Percentiles rank a stretch among this genome's conserved stretches.
Evolutionary conservation across 371 early-diverging fungal species (phyloP).

Genomic region (Actinomortierella wolfii): DNA sequence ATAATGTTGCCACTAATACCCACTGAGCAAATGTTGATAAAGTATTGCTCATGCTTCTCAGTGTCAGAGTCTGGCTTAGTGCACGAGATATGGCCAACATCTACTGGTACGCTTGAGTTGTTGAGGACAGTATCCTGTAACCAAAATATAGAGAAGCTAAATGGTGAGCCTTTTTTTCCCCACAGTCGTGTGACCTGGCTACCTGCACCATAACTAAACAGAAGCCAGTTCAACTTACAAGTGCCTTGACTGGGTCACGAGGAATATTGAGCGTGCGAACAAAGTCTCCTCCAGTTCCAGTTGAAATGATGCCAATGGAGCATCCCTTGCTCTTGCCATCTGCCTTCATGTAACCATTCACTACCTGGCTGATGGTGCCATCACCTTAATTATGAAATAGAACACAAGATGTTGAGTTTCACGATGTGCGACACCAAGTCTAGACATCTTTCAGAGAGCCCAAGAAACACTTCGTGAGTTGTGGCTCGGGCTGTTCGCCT

Average conservation of each 20-base stretch:
- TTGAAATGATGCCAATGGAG: constrained; percentile 37
- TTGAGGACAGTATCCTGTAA: constrained; percentile 24
- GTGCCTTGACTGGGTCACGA: constrained; percentile 23
- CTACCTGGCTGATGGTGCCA: constrained; percentile 47
- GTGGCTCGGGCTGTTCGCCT: too few relatives aligned
- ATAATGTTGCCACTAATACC: constrained; percentile 42
- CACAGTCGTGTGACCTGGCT: too few relatives aligned
- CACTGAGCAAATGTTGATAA: constrained; percentile 44
- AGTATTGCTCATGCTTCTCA: constrained; percentile 21
- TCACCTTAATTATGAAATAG: constrained; percentile 19
- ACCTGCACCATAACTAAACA: too few relatives aligned
- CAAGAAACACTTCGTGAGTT: too few relatives aligned
- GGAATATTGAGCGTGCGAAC: constrained; percentile 30
- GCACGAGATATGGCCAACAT: constrained; percentile 29
- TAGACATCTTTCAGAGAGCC: too few relatives aligned
- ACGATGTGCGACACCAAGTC: too few relatives aligned
- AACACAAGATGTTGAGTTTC: too few relatives aligned
- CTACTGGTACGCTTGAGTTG: constrained; percentile 13
- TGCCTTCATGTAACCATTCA: constrained; percentile 40
- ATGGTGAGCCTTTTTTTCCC: too few relatives aligned
- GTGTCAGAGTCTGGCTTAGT: constrained; percentile 15
- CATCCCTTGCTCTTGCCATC: constrained; percentile 21
- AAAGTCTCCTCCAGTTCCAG: constrained; percentile 46
- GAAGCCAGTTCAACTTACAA: constrained; percentile 12
- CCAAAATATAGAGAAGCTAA: not conserved